Evolutionary conservation across 2,329 filamentous ascomycete genomes (phyloP), one percentile per base, ranked within the genome.

Genomic region (Cercospora sp.): DNA sequence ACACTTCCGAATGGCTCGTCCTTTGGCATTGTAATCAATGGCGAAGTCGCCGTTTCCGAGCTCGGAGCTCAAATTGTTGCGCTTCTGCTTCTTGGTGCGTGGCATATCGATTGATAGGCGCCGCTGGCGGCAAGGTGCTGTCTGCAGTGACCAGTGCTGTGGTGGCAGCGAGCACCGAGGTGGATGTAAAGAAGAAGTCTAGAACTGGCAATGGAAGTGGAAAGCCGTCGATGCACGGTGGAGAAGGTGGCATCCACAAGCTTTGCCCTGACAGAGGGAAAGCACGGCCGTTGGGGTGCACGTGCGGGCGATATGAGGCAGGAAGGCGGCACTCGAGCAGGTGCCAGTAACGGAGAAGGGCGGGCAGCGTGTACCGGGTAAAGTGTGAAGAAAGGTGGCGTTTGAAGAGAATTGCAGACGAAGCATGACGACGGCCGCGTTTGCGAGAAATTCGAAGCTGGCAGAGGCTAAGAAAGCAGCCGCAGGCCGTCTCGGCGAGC

Each of bases 1-100:
- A 66, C 71, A 73, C 60, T 71, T 72, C 51, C 82, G 79, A n/a
- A 83, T 78, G 6, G 82, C 81, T 5, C 81, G 77, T 58, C 82
- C 81, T 8, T 80, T 82, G 64, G 76, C 71, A 71, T 81, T 81
- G 75, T 79, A 79, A 59, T 76, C 74, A 48, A 77, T 75, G 18
- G 69, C 69, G 53, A 73, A 72, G 64, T 75, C 69, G 45, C 66
- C 73, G 3, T 71, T 69, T 26, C 72, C 76, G 10, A 76, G 72
- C 64, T 77, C 74, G 20, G 69, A 63, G 68, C 72, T 77, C n/a
- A 31, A 42, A 48, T 63, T 45, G n/a, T 66, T 48, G 55, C 69
- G 69, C 61, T 72, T 69, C 55, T 67, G 57, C 64, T 65, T 70
- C 60, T 70, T 70, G 45, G 31, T 60, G n/a, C 55, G 64, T 36